Percentiles rank a stretch among this genome's conserved stretches.
Conservation (phyloP, 352 stramenopile genomes). For the Phytophthora brassicae region DNA sequence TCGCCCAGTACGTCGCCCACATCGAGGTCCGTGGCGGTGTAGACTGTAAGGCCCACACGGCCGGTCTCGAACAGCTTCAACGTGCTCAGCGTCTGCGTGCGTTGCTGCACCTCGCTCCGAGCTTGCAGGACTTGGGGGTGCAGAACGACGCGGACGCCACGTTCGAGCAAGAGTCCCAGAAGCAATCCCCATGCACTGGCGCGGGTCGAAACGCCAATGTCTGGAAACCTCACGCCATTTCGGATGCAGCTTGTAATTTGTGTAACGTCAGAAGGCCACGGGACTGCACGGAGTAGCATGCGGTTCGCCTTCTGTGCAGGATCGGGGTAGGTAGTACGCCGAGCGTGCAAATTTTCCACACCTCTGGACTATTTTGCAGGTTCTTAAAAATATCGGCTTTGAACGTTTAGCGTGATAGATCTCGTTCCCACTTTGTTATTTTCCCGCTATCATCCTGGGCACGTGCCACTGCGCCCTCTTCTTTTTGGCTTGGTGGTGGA, state of each 20-base stretch:
- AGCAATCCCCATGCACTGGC: constrained; percentile 3
- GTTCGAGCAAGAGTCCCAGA: background rate
- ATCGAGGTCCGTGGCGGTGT: no score
- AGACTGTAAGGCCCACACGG: background rate
- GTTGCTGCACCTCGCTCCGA: constrained; percentile 5
- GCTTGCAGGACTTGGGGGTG: no score
- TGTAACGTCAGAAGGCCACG: no score
- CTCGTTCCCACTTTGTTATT: background rate
- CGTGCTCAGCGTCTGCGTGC: background rate
- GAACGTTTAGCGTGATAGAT: constrained; percentile 11
- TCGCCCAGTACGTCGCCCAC: no score
- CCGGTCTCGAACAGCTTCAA: background rate
- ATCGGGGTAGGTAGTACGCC: no score
- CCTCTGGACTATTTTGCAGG: no score
- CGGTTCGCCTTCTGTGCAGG: no score
- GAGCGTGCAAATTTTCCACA: no score
- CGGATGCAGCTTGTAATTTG: no score
- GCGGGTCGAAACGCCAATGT: constrained; percentile 2
- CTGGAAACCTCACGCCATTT: constrained; percentile 1
- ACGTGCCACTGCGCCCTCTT: constrained; percentile 4
- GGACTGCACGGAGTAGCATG: no score
- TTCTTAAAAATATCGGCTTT: background rate
- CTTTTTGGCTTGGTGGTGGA: no score
- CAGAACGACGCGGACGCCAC: no score
- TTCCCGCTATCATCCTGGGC: background rate